These are phyloP conservation scores for Albatrellus sp. DNA, from an alignment of 1,284 basidiomycete genomes.

Conservation along the genomic window DNA sequence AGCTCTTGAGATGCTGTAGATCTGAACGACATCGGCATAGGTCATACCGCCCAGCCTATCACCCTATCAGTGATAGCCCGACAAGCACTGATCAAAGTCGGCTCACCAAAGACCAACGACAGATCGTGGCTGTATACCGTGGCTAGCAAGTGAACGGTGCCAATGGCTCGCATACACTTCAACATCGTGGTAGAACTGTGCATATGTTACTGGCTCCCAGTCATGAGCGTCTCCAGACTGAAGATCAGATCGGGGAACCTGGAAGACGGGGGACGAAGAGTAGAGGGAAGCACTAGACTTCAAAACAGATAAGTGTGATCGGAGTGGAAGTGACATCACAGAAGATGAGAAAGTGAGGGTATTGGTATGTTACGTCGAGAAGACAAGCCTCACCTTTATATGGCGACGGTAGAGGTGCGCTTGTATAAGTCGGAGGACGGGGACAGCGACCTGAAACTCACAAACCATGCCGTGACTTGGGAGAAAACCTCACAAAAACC, in stretches of 20 bases:
- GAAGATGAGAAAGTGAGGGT: slow-evolving; percentile 10
- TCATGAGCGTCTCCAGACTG: slow-evolving; percentile 21
- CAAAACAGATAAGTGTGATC: slow-evolving; percentile 39
- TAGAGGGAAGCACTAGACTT: slow-evolving; percentile 30
- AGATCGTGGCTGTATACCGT: slow-evolving; percentile 34
- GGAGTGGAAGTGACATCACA: slow-evolving; percentile 13
- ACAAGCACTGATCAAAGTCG: slow-evolving; percentile 2
- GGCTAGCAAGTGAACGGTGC: slow-evolving; percentile 28
- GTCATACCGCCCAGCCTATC: slow-evolving; percentile 54
- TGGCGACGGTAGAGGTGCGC: not conserved
- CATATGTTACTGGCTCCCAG: slow-evolving; percentile 42
- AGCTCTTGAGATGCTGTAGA: slow-evolving; percentile 59
- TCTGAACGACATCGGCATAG: slow-evolving; percentile 54
- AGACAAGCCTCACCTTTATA: slow-evolving; percentile 10
- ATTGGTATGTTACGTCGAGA: slow-evolving; percentile 4
- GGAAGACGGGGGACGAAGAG: slow-evolving; percentile 36
- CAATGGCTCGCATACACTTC: slow-evolving; percentile 44
- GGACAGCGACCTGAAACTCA: too few relatives aligned
- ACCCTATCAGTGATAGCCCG: slow-evolving; percentile 7
- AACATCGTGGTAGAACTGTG: slow-evolving; percentile 40
- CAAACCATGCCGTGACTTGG: too few relatives aligned
- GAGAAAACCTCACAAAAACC: too few relatives aligned
- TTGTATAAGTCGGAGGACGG: not conserved
- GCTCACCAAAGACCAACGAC: slow-evolving; percentile 58
- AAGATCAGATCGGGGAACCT: slow-evolving; percentile 28